Percentiles rank a stretch among this genome's conserved stretches.
Conservation (phyloP, 768 basidiomycete genomes). For the Suillus subluteus region DNA sequence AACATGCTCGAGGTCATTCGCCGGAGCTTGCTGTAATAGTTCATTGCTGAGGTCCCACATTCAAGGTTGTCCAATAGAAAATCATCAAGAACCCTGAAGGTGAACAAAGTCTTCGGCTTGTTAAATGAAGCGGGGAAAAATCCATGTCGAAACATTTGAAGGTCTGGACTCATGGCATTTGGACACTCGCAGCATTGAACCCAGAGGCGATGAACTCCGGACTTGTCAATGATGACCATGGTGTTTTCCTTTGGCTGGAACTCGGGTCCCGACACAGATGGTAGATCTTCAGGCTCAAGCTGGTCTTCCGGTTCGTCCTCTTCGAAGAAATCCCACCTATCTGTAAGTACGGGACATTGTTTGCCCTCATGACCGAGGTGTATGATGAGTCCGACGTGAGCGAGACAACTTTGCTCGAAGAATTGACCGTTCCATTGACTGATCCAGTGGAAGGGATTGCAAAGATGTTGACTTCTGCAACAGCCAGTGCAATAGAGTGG, state of each 20-base stretch:
- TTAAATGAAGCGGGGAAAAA: neutral
- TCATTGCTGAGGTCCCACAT: neutral
- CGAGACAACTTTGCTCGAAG: neutral
- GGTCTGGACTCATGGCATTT: neutral
- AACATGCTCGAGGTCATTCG: conserved; percentile 2
- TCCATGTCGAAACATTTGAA: neutral
- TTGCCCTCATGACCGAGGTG: neutral
- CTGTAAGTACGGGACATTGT: too few relatives aligned
- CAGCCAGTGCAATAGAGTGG: too few relatives aligned
- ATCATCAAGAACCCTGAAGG: neutral
- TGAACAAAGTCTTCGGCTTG: neutral
- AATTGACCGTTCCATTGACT: neutral
- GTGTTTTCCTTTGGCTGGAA: too few relatives aligned
- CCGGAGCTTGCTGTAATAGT: conserved; percentile 5
- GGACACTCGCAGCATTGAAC: neutral
- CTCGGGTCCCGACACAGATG: too few relatives aligned
- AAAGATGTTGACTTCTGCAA: too few relatives aligned
- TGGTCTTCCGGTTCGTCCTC: too few relatives aligned
- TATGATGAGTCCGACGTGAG: neutral
- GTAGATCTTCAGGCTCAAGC: too few relatives aligned
- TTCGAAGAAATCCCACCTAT: too few relatives aligned
- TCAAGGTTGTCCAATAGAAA: conserved; percentile 9
- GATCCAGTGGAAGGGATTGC: neutral
- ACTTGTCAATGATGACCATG: too few relatives aligned
- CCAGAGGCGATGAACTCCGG: neutral